Conservation (phyloP, 805 yeast species). For the Teunomyces pallodes region DNA sequence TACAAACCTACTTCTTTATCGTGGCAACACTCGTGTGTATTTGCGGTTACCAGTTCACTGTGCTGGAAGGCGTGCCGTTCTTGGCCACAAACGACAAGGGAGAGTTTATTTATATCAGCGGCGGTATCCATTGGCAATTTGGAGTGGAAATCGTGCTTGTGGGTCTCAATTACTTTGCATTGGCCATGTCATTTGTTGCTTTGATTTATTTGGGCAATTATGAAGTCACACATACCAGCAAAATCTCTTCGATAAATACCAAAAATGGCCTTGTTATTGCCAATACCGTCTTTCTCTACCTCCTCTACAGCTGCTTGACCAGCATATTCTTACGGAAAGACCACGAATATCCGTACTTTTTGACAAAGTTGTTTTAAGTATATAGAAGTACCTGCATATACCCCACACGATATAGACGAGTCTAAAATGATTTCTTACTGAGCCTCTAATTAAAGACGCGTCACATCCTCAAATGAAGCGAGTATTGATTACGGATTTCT, state of each 20-base stretch:
- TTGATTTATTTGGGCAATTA: constrained; percentile 40
- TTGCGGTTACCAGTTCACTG: constrained; percentile 65
- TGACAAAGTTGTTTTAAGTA: constrained; percentile 27
- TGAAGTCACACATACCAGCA: constrained; percentile 17
- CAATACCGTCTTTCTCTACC: constrained; percentile 21
- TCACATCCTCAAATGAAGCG: background rate
- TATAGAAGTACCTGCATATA: background rate
- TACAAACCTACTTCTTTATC: constrained; percentile 34
- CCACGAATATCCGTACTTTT: constrained; percentile 45
- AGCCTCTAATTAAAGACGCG: background rate
- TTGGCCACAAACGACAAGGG: constrained; percentile 52
- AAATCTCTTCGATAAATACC: constrained; percentile 16
- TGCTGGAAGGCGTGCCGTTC: constrained; percentile 61
- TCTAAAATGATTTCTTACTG: background rate
- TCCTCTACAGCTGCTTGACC: constrained; percentile 45
- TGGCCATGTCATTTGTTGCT: constrained; percentile 41
- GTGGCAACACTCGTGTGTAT: constrained; percentile 43
- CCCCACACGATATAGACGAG: too few relatives aligned
- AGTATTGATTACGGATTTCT: constrained; percentile 19
- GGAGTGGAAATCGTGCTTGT: constrained; percentile 64
- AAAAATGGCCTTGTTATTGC: constrained; percentile 18
- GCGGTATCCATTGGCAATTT: constrained; percentile 66
- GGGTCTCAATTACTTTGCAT: constrained; percentile 45
- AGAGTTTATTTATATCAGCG: constrained; percentile 55
- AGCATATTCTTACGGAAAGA: constrained; percentile 47